Evolutionary conservation across 768 basidiomycete species (phyloP).

Genomic region (Pisolithus albus): DNA sequence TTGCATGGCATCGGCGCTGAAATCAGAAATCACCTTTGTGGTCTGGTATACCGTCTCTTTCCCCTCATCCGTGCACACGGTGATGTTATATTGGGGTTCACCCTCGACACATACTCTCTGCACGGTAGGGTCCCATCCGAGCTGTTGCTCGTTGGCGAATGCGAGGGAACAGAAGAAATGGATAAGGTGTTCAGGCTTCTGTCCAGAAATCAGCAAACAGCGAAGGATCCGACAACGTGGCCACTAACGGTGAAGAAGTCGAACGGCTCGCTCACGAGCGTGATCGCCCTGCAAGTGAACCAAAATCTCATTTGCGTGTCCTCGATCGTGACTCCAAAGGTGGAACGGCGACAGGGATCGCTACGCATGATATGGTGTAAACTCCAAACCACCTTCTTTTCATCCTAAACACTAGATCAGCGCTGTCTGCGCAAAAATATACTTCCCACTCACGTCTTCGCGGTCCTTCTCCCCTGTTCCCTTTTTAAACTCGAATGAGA

Average conservation of each 20-base stretch:
- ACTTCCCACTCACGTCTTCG: background rate
- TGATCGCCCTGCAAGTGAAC: conserved; percentile 18
- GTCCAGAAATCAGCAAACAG: background rate
- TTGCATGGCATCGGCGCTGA: background rate
- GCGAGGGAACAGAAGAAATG: background rate
- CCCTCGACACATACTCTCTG: too few species aligned
- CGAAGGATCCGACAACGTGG: too few species aligned
- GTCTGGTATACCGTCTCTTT: too few species aligned
- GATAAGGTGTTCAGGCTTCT: background rate
- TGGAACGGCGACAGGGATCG: conserved; percentile 20
- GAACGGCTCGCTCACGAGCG: conserved; percentile 12
- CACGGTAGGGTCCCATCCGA: background rate
- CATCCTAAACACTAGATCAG: background rate
- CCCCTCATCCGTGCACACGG: too few species aligned
- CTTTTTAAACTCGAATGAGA: too few species aligned
- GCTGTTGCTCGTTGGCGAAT: background rate
- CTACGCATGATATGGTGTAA: conserved; percentile 18
- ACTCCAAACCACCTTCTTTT: conserved; percentile 14
- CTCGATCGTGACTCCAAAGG: conserved; percentile 22
- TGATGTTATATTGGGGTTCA: too few species aligned
- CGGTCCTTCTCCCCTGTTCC: background rate
- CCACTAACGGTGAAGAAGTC: conserved; percentile 9
- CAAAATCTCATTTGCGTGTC: conserved; percentile 20
- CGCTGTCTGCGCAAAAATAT: background rate
- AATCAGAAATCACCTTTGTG: too few species aligned